These are phyloP conservation scores for Fistulifera pelliculosa DNA, from an alignment of 108 stramenopile species.

Conservation along the genomic window DNA sequence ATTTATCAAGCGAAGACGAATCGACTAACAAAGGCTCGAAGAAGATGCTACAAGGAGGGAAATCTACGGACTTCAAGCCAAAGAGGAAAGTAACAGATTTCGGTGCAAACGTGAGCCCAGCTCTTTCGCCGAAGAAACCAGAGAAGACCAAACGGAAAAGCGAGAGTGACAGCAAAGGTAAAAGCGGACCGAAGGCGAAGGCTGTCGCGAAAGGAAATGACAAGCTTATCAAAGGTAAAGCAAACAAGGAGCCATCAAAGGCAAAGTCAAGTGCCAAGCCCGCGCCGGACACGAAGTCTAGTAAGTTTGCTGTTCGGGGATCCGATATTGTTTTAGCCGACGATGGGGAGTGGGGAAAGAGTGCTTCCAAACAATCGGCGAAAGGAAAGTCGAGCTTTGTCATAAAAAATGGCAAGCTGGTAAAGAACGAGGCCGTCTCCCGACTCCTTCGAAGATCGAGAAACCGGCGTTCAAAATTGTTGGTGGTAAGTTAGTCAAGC, in stretches of 20 bases:
- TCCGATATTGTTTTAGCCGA: background rate
- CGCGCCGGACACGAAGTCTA: background rate
- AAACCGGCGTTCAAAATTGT: constrained; percentile 4
- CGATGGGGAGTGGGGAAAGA: background rate
- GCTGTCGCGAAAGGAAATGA: background rate
- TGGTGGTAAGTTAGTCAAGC: background rate
- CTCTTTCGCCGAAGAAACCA: no score
- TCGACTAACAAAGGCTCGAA: background rate
- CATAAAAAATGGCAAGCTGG: constrained; percentile 4
- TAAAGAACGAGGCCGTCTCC: background rate
- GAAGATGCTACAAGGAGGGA: background rate
- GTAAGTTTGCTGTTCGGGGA: background rate
- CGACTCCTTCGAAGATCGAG: background rate
- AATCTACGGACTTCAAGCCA: no score
- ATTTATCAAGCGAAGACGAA: background rate
- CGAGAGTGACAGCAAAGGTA: no score
- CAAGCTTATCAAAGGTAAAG: background rate
- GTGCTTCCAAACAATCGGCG: background rate
- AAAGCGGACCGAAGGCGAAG: background rate
- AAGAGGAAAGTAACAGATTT: no score
- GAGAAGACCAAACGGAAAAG: no score
- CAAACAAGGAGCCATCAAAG: background rate
- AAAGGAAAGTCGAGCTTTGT: background rate
- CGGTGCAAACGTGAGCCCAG: no score
- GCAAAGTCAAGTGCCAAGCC: background rate